Evolutionary conservation across 352 stramenopile species (phyloP).

Genomic region (Phytophthora citricola): DNA sequence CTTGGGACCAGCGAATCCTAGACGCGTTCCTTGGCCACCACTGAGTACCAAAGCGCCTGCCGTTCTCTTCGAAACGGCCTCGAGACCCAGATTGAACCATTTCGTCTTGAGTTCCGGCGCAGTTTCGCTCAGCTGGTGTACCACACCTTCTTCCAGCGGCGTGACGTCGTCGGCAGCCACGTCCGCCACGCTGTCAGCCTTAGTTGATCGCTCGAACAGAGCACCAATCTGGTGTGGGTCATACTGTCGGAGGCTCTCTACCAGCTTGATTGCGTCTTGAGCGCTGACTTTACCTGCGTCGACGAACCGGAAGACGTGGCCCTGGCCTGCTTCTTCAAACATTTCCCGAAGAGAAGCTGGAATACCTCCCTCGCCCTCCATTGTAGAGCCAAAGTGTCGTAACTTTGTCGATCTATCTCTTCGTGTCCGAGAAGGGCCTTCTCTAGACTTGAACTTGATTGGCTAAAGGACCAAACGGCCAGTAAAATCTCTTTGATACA

Average conservation of each 20-base stretch:
- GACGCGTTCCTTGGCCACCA: conserved; percentile 95
- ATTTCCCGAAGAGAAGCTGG: conserved; percentile 42
- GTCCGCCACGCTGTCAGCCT: conserved; percentile 29
- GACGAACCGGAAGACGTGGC: conserved; percentile 58
- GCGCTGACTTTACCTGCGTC: conserved; percentile 41
- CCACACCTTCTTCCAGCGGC: conserved; percentile 48
- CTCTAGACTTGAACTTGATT: too few species aligned
- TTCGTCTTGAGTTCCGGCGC: conserved; percentile 29
- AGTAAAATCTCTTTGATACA: too few species aligned
- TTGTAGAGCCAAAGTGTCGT: too few species aligned
- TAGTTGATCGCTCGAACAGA: conserved; percentile 49
- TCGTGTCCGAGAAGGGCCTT: too few species aligned
- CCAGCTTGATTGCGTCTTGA: conserved; percentile 42
- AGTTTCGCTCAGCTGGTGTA: conserved; percentile 47
- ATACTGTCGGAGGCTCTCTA: conserved; percentile 45
- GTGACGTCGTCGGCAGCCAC: conserved; percentile 35
- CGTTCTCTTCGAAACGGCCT: conserved; percentile 80
- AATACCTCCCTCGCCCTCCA: conserved; percentile 5
- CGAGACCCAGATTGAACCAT: conserved; percentile 56
- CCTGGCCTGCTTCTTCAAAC: conserved; percentile 47
- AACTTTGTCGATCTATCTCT: neutral
- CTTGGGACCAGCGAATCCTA: conserved; percentile 96
- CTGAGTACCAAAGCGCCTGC: conserved; percentile 92
- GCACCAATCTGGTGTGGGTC: conserved; percentile 39
- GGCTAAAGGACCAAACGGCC: too few species aligned